phyloP scores from a whole-genome alignment of 202 grass and related monocot genomes.

The Carex sylvatica region DNA sequence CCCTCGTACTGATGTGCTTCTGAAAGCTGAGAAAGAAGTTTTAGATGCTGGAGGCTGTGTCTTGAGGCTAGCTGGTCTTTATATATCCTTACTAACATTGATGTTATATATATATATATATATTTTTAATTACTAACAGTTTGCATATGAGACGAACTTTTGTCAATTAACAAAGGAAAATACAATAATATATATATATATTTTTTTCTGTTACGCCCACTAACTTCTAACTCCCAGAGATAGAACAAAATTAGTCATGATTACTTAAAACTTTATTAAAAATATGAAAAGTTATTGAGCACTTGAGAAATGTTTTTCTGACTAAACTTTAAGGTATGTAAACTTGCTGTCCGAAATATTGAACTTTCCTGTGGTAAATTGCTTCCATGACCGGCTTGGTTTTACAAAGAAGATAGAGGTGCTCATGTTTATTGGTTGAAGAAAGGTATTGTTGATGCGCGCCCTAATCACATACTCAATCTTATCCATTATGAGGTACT shows the following conservation, averaged over 20 bases:
- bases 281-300: not conserved
- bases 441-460: constrained; percentile 71
- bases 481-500: constrained; percentile 95
- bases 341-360: not conserved
- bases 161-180: not conserved
- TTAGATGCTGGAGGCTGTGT: constrained; percentile 72
- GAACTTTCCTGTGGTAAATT: not conserved
- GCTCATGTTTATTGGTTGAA: constrained; percentile 76
- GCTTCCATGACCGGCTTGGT: constrained; percentile 39
- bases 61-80: constrained; percentile 84
- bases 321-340: not conserved
- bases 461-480: constrained; percentile 80
- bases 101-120: not conserved
- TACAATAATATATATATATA: not conserved
- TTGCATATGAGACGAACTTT: not conserved
- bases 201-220: not conserved
- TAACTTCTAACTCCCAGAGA: not conserved
- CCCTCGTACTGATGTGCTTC: constrained; percentile 64
- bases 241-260: not conserved
- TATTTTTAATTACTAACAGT: not conserved
- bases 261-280: not conserved
- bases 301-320: not conserved
- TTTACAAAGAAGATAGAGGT: constrained; percentile 90
- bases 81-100: constrained; percentile 62
- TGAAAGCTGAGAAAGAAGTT: constrained; percentile 79